Evolutionary conservation across 2,329 filamentous ascomycete species (phyloP), one percentile per base, ranked within the genome.

Genomic region (Fusarium equiseti): DNA sequence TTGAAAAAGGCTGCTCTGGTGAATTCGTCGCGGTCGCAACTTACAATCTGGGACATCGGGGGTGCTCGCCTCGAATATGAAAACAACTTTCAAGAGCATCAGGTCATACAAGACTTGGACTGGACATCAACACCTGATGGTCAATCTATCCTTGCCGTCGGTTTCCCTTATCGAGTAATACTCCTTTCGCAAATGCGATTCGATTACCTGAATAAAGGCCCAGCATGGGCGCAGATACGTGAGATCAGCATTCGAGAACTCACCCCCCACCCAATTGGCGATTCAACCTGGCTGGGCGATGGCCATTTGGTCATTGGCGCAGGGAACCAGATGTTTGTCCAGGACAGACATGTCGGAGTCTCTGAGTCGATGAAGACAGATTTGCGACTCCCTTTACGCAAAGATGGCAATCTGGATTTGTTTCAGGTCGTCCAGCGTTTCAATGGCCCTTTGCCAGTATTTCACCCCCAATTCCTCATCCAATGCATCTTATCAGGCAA

Each of bases 71-170:
- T 97, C 8, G 95, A 98, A 78, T 94, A 93, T 76, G 88, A 92
- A 66, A 89, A 95, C 74, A 86, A 89, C 31, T 96, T 94, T 70
- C 87, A 91, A 70, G 85, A 86, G 15, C 87, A 91, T 64, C 92
- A 96, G 73, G 87, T 86, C 8, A 94, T 98, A 43, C 90, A 91
- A 68, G 95, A 97, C 79, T 87, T 98, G 15, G 94, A 97, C 79
- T 98, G 95, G 95, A 95, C 94, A 1, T 95, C 93, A 5, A 97
- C 95, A 0, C 94, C 94, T 0, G 93, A 97, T 78, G 90, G 90
- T 51, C 94, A 97, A 76, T 95, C 93, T 2, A 94, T 98, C 59
- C 84, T 98, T 22, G 93, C 95, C 2, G 93, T 98, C n/a, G 94
- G 95, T 0, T 97, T 97, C 76, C 91, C 91, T n/a, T 92, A 95